Evolutionary conservation across 768 basidiomycete species (phyloP), one percentile per base, ranked within the genome.

Genomic region (Trametes gibbosa): DNA sequence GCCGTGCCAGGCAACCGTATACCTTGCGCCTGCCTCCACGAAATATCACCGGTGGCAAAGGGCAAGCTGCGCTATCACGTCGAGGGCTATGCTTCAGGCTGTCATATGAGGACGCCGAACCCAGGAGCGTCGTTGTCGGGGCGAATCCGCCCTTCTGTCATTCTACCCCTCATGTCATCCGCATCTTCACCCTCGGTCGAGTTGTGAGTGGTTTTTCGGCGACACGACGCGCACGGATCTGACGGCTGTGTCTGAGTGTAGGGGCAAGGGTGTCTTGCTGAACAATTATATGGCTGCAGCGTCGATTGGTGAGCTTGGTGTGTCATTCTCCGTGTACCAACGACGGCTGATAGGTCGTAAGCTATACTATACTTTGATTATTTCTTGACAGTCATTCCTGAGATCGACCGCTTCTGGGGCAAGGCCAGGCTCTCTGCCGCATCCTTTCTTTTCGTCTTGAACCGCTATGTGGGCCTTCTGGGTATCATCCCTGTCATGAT

Each of bases 331-430:
- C 21, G 21, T 45, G 23, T 5, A 23, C 29, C 43, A 13, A 45
- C 29, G 42, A 17, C 4, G 29, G 5, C 13, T 10, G 29, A 2
- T 17, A 34, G 12, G 48, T 9, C 48, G 5, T 6, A 34, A 69
- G 74, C 42, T 9, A 55, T 75, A 16, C 64, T 76, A 17, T 64
- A 76, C 14, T 78, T 79, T 52, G 83, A 84, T 42, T 81, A 80
- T 58, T 45, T 72, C 41, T 66, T 82, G 34, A 84, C 83, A 0
- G 63, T 84, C 4, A 35, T 63, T 0, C 52, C 57, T 27, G 83
- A 84, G 59, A 70, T 79, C 9, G 72, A 75, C 16, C 68, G 73
- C n/a, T 79, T 79, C 66, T 84, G 83, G 82, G 62, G 50, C 9
- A n/a, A 5, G 24, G 60, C 35, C 13, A 58, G 34, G 43, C 29